Evolutionary conservation across 805 yeast genomes (phyloP).

Genomic region (Pichia californica): DNA sequence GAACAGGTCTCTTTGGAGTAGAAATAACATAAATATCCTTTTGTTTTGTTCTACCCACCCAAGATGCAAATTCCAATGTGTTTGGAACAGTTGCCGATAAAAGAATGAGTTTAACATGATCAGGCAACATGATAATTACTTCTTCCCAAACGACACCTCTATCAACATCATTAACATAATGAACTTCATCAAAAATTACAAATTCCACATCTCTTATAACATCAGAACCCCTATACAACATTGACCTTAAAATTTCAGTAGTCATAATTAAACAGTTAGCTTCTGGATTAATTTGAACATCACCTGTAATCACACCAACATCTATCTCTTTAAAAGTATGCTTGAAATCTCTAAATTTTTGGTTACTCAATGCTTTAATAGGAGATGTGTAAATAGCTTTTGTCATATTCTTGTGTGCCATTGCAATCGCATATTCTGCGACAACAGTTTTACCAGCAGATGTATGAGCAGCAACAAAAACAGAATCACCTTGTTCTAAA

Average conservation of each 20-base stretch:
- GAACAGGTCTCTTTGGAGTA: constrained; percentile 95
- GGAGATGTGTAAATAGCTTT: constrained; percentile 96
- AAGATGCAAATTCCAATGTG: constrained; percentile 93
- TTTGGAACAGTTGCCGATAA: constrained; percentile 98
- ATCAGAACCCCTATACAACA: constrained; percentile 97
- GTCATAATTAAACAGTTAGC: constrained; percentile 99
- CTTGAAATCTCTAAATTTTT: constrained; percentile 87
- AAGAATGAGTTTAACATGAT: constrained; percentile 90
- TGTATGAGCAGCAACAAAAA: constrained; percentile 97
- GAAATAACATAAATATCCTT: constrained; percentile 95
- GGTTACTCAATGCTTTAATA: constrained; percentile 90
- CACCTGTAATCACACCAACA: constrained; percentile 99
- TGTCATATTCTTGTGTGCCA: constrained; percentile 94
- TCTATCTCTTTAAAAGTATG: constrained; percentile 86
- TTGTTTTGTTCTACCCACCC: constrained; percentile 97
- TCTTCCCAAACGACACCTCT: constrained; percentile 99
- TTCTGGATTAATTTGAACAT: constrained; percentile 96
- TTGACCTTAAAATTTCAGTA: constrained; percentile 92
- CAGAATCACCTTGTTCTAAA: constrained; percentile 96
- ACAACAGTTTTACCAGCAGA: constrained; percentile 99
- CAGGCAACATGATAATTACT: constrained; percentile 91
- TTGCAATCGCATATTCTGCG: constrained; percentile 96
- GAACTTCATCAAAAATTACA: constrained; percentile 98
- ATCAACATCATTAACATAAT: constrained; percentile 95
- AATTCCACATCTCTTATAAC: constrained; percentile 98